A percentile compares a stretch with the other conserved stretches of the same genome.
Conservation (phyloP, 1,139 yeast species). For the Chernovozyma sophiae-reginae region DNA sequence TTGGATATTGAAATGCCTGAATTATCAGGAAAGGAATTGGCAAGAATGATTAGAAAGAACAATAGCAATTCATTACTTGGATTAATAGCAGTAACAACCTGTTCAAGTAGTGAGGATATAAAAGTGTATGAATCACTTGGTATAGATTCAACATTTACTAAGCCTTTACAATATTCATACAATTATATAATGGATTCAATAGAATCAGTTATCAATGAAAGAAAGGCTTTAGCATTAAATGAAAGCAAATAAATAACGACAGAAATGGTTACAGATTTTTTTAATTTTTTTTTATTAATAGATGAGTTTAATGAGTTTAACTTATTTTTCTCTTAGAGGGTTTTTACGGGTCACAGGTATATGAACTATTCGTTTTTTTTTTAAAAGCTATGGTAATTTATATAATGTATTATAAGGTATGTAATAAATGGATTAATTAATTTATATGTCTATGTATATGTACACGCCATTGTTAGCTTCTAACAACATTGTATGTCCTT, state of each 20-base stretch:
- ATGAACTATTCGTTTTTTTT: no score
- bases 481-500: no score
- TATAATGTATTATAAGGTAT: not conserved
- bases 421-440: no score
- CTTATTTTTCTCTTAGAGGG: no score
- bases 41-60: conserved; percentile 23
- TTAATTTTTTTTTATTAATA: no score
- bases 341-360: no score
- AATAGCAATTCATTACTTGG: conserved; percentile 20
- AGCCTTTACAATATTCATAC: conserved; percentile 30
- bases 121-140: conserved; percentile 30
- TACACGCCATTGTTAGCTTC: no score
- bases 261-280: no score
- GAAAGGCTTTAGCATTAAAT: conserved; percentile 1
- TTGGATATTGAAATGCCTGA: conserved; percentile 48
- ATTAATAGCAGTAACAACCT: conserved; percentile 43
- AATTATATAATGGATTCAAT: conserved; percentile 4
- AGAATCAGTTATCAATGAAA: conserved; percentile 3
- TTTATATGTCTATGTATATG: no score
- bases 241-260: no score
- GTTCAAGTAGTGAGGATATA: conserved; percentile 25
- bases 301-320: no score
- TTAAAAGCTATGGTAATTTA: no score
- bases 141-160: conserved; percentile 39
- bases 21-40: conserved; percentile 40